A percentile compares a stretch with the other conserved stretches of the same genome.
These are phyloP conservation scores for Torrubiellomyces zombiae DNA, from an alignment of 2,329 filamentous ascomycete species.

Conservation along the genomic window DNA sequence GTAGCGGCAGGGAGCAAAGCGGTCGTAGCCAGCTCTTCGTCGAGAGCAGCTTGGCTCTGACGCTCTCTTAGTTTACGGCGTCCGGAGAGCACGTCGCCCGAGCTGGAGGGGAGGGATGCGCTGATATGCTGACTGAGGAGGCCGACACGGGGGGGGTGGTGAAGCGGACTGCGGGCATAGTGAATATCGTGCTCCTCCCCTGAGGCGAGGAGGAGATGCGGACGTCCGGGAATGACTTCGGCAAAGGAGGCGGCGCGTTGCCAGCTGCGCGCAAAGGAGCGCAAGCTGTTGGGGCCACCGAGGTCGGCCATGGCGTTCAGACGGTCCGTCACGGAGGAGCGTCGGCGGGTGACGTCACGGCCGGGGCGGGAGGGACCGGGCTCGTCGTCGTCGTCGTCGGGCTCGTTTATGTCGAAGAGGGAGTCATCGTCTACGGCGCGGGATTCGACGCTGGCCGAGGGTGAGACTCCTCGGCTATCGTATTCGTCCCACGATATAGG, in stretches of 20 bases:
- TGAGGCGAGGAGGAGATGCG: constrained; percentile 52
- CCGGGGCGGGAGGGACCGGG: too few relatives aligned
- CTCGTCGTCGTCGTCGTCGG: too few relatives aligned
- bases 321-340: constrained; percentile 41
- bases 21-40: constrained; percentile 22
- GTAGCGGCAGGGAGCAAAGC: constrained; percentile 12
- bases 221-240: constrained; percentile 68
- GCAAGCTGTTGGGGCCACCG: constrained; percentile 84
- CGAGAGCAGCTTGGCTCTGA: constrained; percentile 31
- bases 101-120: constrained; percentile 12
- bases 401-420: too few relatives aligned
- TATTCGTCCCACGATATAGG: constrained; percentile 30
- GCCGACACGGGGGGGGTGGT: constrained; percentile 18
- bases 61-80: too few relatives aligned
- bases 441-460: constrained; percentile 11
- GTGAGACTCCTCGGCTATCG: too few relatives aligned
- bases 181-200: constrained; percentile 27
- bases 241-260: constrained; percentile 77
- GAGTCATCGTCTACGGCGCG: too few relatives aligned
- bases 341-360: too few relatives aligned
- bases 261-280: constrained; percentile 86
- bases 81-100: too few relatives aligned
- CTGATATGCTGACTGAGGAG: constrained; percentile 37
- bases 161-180: constrained; percentile 24
- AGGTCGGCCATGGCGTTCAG: constrained; percentile 48